Evolutionary conservation across 768 basidiomycete species (phyloP).

Genomic region (Artomyces pyxidatus): DNA sequence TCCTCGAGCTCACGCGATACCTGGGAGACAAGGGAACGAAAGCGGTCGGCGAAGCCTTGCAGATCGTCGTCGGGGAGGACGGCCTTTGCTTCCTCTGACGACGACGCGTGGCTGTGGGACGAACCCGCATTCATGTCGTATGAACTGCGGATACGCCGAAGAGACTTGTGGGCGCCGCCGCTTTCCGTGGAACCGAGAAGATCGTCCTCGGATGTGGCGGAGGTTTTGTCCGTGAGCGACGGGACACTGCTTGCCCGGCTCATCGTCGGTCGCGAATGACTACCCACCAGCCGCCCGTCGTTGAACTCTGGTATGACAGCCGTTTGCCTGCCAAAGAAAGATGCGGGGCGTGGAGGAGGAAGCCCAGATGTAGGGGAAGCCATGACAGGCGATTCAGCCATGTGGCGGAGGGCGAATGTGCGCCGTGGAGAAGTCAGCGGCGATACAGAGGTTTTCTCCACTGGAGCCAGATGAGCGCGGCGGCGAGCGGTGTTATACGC

Average conservation of each 20-base stretch:
- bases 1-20: constrained; percentile 47
- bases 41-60: constrained; percentile 39
- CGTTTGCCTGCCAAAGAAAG: constrained; percentile 6
- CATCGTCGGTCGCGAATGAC: not conserved
- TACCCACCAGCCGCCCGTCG: not conserved
- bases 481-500: not conserved
- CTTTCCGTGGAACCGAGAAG: constrained; percentile 4
- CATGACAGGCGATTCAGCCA: not conserved
- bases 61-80: constrained; percentile 27
- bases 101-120: not conserved
- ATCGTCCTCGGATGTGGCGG: constrained; percentile 9
- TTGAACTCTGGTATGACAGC: constrained; percentile 10
- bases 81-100: not conserved
- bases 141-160: constrained; percentile 2
- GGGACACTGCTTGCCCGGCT: not conserved
- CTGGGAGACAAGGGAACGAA: constrained; percentile 41
- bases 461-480: no score
- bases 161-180: not conserved
- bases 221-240: not conserved
- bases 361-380: not conserved
- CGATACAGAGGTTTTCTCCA: no score
- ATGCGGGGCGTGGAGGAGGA: not conserved
- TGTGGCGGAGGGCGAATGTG: constrained; percentile 1
- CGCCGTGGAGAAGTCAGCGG: not conserved
- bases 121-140: not conserved